A percentile compares a stretch with the other conserved stretches of the same genome.
These are phyloP conservation scores for Sistotremastrum niveocremeum DNA, from an alignment of 768 basidiomycete species.

Conservation along the genomic window DNA sequence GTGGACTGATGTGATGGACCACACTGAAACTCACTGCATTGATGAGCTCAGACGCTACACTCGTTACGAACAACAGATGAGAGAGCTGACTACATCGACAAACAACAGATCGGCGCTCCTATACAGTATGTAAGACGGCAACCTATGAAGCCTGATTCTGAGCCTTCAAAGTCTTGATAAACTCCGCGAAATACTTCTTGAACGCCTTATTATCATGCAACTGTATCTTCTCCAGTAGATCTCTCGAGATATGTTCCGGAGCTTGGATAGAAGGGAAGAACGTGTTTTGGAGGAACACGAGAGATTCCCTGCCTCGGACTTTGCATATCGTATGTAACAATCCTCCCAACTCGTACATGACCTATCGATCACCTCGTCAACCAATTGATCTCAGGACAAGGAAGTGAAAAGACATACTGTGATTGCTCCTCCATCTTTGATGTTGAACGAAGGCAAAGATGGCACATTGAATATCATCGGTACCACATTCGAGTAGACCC, in stretches of 20 bases:
- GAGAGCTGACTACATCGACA: no score
- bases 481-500: slow-evolving; percentile 78
- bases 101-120: no score
- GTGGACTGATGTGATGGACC: no score
- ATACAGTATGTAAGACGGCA: no score
- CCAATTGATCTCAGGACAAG: background rate
- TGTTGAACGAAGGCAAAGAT: slow-evolving; percentile 65
- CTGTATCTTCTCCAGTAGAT: slow-evolving; percentile 65
- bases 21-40: no score
- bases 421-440: slow-evolving; percentile 78
- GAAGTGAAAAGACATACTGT: slow-evolving; percentile 38
- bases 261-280: slow-evolving; percentile 86
- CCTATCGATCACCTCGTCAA: slow-evolving; percentile 28
- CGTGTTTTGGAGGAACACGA: slow-evolving; percentile 61
- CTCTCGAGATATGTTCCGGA: slow-evolving; percentile 61
- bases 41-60: no score
- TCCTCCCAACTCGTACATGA: slow-evolving; percentile 78
- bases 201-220: slow-evolving; percentile 64
- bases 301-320: slow-evolving; percentile 69
- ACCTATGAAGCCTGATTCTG: no score
- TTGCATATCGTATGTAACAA: slow-evolving; percentile 69
- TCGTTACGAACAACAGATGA: no score
- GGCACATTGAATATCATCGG: slow-evolving; percentile 75
- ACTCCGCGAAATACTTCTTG: slow-evolving; percentile 78
- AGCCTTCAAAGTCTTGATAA: slow-evolving; percentile 26